phyloP scores from a whole-genome alignment of 139 green algal genomes.

The Asterochloris sp. region DNA sequence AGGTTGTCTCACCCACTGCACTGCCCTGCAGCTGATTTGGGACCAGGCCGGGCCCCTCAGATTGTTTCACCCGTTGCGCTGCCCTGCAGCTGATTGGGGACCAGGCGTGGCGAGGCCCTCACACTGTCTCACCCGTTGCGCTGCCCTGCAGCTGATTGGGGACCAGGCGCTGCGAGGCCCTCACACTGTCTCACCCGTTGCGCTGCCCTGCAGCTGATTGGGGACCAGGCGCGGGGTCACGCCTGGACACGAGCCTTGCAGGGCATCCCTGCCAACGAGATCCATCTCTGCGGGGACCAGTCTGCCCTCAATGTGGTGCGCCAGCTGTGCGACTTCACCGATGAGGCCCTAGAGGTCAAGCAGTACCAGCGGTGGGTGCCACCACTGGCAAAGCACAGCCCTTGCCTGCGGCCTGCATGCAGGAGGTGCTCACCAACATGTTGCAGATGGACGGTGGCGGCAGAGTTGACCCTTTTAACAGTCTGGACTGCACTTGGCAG shows the following conservation, averaged over 20 bases:
- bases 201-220: slow-evolving; percentile 69
- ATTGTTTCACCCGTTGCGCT: too few species aligned
- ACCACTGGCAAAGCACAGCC: too few species aligned
- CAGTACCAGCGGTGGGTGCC: slow-evolving; percentile 25
- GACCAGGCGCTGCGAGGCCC: neutral
- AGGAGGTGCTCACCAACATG: too few species aligned
- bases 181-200: neutral
- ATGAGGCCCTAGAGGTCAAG: slow-evolving; percentile 62
- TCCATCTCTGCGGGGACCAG: slow-evolving; percentile 94
- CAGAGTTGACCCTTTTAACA: too few species aligned
- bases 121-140: neutral
- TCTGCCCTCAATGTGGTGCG: slow-evolving; percentile 74
- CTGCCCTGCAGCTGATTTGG: slow-evolving; percentile 71
- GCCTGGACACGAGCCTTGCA: slow-evolving; percentile 93
- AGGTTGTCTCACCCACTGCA: neutral
- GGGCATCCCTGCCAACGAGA: slow-evolving; percentile 73
- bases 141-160: neutral
- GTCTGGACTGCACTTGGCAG: too few species aligned
- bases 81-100: too few species aligned
- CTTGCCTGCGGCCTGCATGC: too few species aligned
- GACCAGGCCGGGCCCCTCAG: slow-evolving; percentile 57
- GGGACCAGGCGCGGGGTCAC: slow-evolving; percentile 81
- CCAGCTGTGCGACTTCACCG: slow-evolving; percentile 47
- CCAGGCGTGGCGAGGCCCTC: neutral
- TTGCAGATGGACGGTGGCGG: too few species aligned